Evolutionary conservation across 148 eudicot species (phyloP).

Genomic region (Rhododendron kiyosumense): DNA sequence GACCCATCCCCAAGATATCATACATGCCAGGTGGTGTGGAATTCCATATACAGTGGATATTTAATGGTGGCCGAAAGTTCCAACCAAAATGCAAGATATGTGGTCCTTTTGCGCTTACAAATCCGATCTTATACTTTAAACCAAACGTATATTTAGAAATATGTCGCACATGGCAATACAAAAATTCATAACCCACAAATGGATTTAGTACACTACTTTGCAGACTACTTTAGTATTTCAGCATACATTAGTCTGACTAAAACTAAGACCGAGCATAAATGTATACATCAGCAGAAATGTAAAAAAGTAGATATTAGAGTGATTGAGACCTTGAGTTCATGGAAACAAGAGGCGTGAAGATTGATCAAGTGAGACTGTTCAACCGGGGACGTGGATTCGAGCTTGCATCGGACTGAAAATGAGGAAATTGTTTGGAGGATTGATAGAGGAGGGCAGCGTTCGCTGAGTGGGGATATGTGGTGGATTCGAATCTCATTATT

Average conservation of each 20-base stretch:
- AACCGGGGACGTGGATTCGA: slow-evolving; percentile 43
- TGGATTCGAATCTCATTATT: slow-evolving; percentile 75
- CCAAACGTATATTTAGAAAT: neutral
- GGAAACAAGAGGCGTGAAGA: slow-evolving; percentile 65
- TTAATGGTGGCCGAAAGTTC: neutral
- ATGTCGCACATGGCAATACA: neutral
- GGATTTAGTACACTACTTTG: neutral
- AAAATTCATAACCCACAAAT: neutral
- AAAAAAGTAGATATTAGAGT: neutral
- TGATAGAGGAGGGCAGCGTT: slow-evolving; percentile 70
- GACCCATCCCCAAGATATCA: neutral
- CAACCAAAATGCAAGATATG: neutral
- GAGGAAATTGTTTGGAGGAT: slow-evolving; percentile 64
- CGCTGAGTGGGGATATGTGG: slow-evolving; percentile 46
- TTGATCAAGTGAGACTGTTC: slow-evolving; percentile 40
- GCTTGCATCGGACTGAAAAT: slow-evolving; percentile 66
- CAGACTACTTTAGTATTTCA: neutral
- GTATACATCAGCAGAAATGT: neutral
- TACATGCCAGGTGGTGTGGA: neutral
- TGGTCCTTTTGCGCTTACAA: neutral
- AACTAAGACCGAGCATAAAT: neutral
- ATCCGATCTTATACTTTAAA: neutral
- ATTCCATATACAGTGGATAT: neutral
- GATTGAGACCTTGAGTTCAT: slow-evolving; percentile 55
- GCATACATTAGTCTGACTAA: neutral